Percentiles rank a stretch among this genome's conserved stretches.
These are phyloP conservation scores for Rhizopus microsporus DNA, from an alignment of 371 early-diverging fungal species.

Conservation along the genomic window DNA sequence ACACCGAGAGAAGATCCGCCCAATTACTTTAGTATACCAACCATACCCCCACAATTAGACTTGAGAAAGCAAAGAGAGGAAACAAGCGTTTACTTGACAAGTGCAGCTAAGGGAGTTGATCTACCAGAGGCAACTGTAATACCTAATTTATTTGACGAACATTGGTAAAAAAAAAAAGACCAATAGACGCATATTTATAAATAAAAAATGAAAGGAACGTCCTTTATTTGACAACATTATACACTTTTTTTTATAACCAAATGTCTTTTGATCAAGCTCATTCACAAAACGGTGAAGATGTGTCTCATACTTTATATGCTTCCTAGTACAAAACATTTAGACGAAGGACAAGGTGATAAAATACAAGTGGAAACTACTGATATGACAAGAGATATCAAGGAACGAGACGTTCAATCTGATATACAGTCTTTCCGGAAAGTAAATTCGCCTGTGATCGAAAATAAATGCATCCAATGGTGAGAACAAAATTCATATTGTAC, in stretches of 20 bases:
- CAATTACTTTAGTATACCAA: constrained; percentile 42
- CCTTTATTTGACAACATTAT: neutral
- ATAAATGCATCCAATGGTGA: no score
- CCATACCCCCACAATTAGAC: constrained; percentile 37
- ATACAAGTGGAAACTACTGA: neutral
- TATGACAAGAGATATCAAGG: neutral
- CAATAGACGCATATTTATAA: no score
- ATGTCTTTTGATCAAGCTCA: no score
- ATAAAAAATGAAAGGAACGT: no score
- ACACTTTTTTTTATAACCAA: no score
- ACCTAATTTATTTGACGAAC: constrained; percentile 37
- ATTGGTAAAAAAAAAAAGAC: constrained; percentile 19
- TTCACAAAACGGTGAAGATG: no score
- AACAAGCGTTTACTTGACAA: constrained; percentile 35
- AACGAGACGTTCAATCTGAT: neutral
- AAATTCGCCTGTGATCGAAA: no score
- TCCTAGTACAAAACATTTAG: constrained; percentile 9
- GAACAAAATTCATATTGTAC: no score
- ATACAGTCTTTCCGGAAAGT: no score
- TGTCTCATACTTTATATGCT: constrained; percentile 4
- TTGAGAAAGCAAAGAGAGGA: constrained; percentile 39
- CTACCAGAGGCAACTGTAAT: constrained; percentile 35
- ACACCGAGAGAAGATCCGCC: constrained; percentile 48
- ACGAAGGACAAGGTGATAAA: constrained; percentile 4
- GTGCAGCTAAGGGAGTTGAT: constrained; percentile 31